These are phyloP conservation scores for Entoloma clypeatum DNA, from an alignment of 1,284 basidiomycete genomes.

Conservation along the genomic window DNA sequence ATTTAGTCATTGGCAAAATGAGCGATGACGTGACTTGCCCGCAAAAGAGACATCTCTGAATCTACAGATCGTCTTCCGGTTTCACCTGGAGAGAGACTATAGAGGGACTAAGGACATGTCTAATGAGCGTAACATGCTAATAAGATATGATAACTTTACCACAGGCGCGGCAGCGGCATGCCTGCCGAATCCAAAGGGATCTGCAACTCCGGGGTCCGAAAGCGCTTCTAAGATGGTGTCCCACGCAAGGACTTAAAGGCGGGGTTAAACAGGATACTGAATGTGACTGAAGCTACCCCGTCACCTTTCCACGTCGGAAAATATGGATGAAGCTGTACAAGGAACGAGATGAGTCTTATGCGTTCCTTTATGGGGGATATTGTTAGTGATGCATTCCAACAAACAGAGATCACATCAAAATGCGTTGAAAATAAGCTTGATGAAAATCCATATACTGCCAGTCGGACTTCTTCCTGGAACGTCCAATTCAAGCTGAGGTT, in stretches of 20 bases:
- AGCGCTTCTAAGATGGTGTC: constrained; percentile 53
- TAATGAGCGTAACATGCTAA: not conserved
- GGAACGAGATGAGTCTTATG: constrained; percentile 53
- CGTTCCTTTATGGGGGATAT: constrained; percentile 56
- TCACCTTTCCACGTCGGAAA: constrained; percentile 63
- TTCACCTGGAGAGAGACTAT: constrained; percentile 38
- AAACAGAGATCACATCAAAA: constrained; percentile 56
- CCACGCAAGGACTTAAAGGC: constrained; percentile 58
- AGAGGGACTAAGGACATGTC: constrained; percentile 37
- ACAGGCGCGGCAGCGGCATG: constrained; percentile 41
- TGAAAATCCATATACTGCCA: constrained; percentile 52
- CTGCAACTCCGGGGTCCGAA: constrained; percentile 49
- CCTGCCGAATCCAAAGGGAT: constrained; percentile 34
- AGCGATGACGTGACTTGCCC: constrained; percentile 33
- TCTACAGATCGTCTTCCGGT: constrained; percentile 28
- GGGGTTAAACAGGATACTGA: constrained; percentile 1
- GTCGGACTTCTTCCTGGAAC: constrained; percentile 60
- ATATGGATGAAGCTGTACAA: constrained; percentile 59
- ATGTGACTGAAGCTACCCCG: constrained; percentile 3
- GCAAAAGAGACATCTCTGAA: constrained; percentile 44
- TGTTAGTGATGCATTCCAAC: constrained; percentile 59
- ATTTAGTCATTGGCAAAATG: constrained; percentile 1
- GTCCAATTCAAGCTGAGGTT: constrained; percentile 1
- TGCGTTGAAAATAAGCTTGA: constrained; percentile 60
- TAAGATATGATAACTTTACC: constrained; percentile 23